Base-by-base conservation (phyloP, 805 yeast species). In the Suhomyces tanzawaensis region DNA sequence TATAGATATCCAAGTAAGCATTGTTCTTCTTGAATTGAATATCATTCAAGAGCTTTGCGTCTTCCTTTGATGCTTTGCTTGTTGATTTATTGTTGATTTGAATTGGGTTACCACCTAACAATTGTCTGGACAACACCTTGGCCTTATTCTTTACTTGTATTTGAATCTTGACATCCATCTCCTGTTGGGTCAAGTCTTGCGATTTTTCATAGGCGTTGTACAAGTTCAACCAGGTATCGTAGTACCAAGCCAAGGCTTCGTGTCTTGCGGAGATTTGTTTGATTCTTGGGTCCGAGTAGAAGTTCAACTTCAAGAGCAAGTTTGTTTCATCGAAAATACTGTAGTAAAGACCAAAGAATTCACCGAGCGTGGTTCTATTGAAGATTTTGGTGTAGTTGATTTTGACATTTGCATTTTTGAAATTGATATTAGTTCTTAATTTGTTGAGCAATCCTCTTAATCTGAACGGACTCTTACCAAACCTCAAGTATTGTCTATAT, bases 221-320 rank as follows among this genome's bases (percentile, higher is more conserved):
- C 35, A 82, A 54, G 1, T 79, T 79, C 12, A 81, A 55, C 40
- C 82, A 46, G 14, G 85, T 77, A 51, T 79, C 85, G 38, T 71
- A 70, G 61, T 79, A 80, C 90, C 91, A 83, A 0, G 86, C 79
- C 26, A 75, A 62, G 2, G 80, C 66, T 57, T 81, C 87, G 54
- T 84, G 87, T 49, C 70, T 69, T 3, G 62, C 57, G 4, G 76
- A 79, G 35, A 74, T 46, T 11, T 52, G 40, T 34, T 65, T 64
- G 33, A 51, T 37, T 16, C 33, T 27, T 19, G 39, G 25, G 17
- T 34, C 25, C 27, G 66, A 51, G 23, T 75, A 55, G 3, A 77
- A 52, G n/a, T 74, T 72, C 18, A 80, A 47, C 49, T 81, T 81
- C 61, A 66, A 77, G 23, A 82, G 59, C 13, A 82, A 61, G 21